phyloP scores from a whole-genome alignment of 495 filamentous ascomycete species.

The Penicillium robsamsonii region DNA sequence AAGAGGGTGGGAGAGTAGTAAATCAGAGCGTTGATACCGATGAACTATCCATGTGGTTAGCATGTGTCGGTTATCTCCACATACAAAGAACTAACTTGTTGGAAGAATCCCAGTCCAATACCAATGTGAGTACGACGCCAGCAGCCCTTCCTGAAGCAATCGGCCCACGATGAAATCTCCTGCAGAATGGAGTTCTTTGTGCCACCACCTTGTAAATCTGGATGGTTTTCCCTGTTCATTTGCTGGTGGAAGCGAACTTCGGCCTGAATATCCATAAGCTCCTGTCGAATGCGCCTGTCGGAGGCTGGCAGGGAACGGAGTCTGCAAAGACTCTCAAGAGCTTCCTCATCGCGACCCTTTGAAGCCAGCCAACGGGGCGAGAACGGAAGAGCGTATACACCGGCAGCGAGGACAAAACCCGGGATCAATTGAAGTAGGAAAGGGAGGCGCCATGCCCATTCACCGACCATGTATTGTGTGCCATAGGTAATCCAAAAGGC shows the following conservation, averaged over 20 bases:
- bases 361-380: conserved; percentile 55
- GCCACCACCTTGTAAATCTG: conserved; percentile 37
- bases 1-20: conserved; percentile 60
- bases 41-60: conserved; percentile 35
- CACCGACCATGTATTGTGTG: conserved; percentile 49
- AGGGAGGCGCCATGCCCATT: conserved; percentile 52
- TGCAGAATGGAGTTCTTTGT: conserved; percentile 32
- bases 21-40: conserved; percentile 51
- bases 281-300: conserved; percentile 46
- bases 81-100: conserved; percentile 34
- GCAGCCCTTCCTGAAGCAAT: conserved; percentile 50
- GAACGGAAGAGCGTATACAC: conserved; percentile 50
- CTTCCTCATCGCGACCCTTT: conserved; percentile 49
- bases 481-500: conserved; percentile 59
- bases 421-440: conserved; percentile 53
- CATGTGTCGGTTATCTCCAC: not conserved
- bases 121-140: conserved; percentile 58
- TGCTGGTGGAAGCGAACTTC: conserved; percentile 51
- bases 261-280: conserved; percentile 51
- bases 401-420: conserved; percentile 43
- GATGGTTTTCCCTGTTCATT: conserved; percentile 45
- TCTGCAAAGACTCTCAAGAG: conserved; percentile 42
- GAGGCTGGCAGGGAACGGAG: conserved; percentile 43
- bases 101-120: conserved; percentile 55
- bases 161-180: conserved; percentile 47